phyloP scores from a whole-genome alignment of 352 stramenopile species.

The Pythium aristosporum region DNA sequence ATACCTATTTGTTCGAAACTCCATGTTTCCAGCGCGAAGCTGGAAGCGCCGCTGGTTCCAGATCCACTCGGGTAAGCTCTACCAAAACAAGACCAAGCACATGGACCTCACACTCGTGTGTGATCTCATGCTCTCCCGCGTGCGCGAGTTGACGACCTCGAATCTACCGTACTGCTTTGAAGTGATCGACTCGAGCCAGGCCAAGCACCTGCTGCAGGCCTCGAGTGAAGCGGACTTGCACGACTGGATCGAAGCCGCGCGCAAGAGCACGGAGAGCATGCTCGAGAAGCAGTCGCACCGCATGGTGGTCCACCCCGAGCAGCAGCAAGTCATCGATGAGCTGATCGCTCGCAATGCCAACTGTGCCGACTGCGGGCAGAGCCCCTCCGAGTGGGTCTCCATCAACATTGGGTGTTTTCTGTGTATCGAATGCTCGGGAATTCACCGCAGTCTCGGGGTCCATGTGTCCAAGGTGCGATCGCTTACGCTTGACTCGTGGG shows the following conservation, averaged over 20 bases:
- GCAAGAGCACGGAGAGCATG: conserved; percentile 78
- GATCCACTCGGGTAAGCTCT: conserved; percentile 85
- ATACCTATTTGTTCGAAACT: conserved; percentile 84
- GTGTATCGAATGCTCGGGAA: conserved; percentile 97
- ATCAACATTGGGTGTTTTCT: conserved; percentile 96
- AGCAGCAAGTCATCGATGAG: conserved; percentile 66
- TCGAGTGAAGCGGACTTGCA: conserved; percentile 70
- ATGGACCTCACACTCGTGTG: conserved; percentile 77
- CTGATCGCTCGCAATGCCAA: conserved; percentile 52
- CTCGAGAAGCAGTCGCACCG: conserved; percentile 81
- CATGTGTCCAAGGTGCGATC: conserved; percentile 97
- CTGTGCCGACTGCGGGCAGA: conserved; percentile 75
- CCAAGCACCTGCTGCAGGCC: conserved; percentile 76
- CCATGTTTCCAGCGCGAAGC: conserved; percentile 76
- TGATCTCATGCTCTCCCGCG: conserved; percentile 78
- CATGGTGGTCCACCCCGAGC: conserved; percentile 80
- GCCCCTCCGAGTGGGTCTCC: conserved; percentile 93
- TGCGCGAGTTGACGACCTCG: conserved; percentile 53
- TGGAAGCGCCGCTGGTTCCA: conserved; percentile 89
- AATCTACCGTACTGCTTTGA: conserved; percentile 79
- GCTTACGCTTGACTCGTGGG: conserved; percentile 87
- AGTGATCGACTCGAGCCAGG: conserved; percentile 78
- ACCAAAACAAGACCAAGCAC: conserved; percentile 77
- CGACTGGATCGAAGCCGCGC: conserved; percentile 82
- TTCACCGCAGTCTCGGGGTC: conserved; percentile 95